phyloP scores from a whole-genome alignment of 1,139 yeast genomes.

The Eremothecium gossypii region DNA sequence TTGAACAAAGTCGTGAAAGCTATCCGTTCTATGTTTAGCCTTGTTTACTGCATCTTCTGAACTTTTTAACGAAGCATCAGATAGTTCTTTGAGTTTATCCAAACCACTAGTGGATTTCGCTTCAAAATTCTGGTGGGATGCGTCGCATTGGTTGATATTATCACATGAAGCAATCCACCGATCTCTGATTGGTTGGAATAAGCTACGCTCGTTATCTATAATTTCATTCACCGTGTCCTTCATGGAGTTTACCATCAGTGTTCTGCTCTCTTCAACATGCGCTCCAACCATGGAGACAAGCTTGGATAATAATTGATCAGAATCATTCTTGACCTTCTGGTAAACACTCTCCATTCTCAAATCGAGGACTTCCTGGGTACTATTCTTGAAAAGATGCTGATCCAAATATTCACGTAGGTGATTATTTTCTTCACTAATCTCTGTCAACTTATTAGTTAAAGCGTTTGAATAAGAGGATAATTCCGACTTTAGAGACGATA shows the following conservation, averaged over 20 bases:
- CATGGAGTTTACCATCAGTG: slow-evolving; percentile 24
- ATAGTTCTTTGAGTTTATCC: slow-evolving; percentile 11
- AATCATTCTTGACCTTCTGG: slow-evolving; percentile 25
- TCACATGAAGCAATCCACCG: slow-evolving; percentile 31
- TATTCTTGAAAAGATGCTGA: slow-evolving; percentile 29
- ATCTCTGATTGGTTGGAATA: slow-evolving; percentile 25
- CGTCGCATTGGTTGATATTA: slow-evolving; percentile 31
- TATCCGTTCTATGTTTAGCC: slow-evolving; percentile 14
- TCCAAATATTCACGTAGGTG: slow-evolving; percentile 28
- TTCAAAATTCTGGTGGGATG: slow-evolving; percentile 23
- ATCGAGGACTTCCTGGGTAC: slow-evolving; percentile 26
- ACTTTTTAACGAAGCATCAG: slow-evolving; percentile 3
- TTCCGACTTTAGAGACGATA: slow-evolving; percentile 7
- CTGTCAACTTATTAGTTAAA: slow-evolving; percentile 21
- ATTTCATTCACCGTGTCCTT: slow-evolving; percentile 27
- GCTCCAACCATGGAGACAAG: slow-evolving; percentile 23
- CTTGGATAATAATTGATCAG: slow-evolving; percentile 22
- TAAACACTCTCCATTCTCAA: slow-evolving; percentile 23
- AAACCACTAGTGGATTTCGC: slow-evolving; percentile 15
- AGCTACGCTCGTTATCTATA: slow-evolving; percentile 26
- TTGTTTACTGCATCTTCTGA: slow-evolving; percentile 12
- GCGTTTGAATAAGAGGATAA: slow-evolving; percentile 14
- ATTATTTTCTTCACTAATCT: slow-evolving; percentile 29
- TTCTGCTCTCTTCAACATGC: slow-evolving; percentile 26
- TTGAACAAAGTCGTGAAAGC: slow-evolving; percentile 10